Conservation (phyloP, 805 yeast species). For the Zygotorulaspora sp. region DNA sequence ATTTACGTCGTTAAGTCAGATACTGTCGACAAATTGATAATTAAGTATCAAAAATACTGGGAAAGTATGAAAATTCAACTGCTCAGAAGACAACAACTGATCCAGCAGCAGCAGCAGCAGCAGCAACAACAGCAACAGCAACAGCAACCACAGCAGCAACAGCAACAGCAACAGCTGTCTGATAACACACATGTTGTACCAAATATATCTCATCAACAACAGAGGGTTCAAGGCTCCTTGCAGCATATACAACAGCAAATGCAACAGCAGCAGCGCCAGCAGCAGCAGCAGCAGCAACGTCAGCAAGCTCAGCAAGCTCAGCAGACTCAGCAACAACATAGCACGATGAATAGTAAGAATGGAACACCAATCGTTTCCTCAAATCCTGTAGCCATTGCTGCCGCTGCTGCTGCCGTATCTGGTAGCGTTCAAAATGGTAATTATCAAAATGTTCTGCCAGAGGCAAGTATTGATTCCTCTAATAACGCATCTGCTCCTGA, state of each 20-base stretch:
- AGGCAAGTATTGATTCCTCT: constrained; percentile 6
- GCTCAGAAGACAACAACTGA: constrained; percentile 36
- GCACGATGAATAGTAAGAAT: constrained; percentile 5
- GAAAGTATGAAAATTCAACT: constrained; percentile 67
- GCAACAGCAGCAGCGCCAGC: constrained; percentile 29
- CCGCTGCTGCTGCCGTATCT: constrained; percentile 8
- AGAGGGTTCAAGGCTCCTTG: constrained; percentile 25
- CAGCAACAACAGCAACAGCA: constrained; percentile 24
- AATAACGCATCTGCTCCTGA: constrained; percentile 8
- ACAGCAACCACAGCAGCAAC: constrained; percentile 1
- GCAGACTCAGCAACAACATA: constrained; percentile 7
- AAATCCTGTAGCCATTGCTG: constrained; percentile 11
- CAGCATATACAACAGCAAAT: constrained; percentile 30
- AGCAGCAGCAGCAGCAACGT: constrained; percentile 12
- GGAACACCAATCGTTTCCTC: constrained; percentile 9
- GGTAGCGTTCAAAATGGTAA: constrained; percentile 5
- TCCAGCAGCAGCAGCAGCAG: constrained; percentile 36
- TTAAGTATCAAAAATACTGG: constrained; percentile 70
- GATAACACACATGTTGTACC: constrained; percentile 12
- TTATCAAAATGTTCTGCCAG: constrained; percentile 9
- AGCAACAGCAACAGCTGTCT: constrained; percentile 15
- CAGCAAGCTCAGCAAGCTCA: constrained; percentile 18
- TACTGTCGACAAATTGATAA: constrained; percentile 61
- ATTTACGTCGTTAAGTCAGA: constrained; percentile 69
- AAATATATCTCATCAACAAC: constrained; percentile 21